Conservation (phyloP, 441 rosid species). For the Arabidopsis hybrid region DNA sequence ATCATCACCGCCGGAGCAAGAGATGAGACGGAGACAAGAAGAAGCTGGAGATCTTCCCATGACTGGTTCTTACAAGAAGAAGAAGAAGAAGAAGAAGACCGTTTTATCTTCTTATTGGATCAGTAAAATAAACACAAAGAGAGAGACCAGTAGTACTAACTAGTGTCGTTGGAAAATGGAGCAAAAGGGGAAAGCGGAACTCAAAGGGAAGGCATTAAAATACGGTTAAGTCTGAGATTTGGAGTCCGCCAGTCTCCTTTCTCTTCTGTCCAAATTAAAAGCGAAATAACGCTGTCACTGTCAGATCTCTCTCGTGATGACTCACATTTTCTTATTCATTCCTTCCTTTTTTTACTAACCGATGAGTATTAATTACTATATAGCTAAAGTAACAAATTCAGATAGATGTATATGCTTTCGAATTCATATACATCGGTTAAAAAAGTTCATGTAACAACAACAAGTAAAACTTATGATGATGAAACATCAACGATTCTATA, state of each 20-base stretch:
- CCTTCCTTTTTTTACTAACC: background rate
- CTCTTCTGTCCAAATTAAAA: slow-evolving; percentile 40
- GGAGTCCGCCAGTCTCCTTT: slow-evolving; percentile 62
- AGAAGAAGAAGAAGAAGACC: slow-evolving; percentile 14
- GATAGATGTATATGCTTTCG: background rate
- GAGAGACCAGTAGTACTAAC: no score
- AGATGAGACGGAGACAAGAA: slow-evolving; percentile 84
- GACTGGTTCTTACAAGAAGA: background rate
- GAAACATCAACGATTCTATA: no score
- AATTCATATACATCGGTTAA: background rate
- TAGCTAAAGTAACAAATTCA: background rate
- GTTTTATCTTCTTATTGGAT: slow-evolving; percentile 37
- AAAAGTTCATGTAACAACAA: background rate
- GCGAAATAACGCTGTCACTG: slow-evolving; percentile 49
- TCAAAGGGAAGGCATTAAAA: slow-evolving; percentile 51
- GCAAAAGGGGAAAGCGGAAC: slow-evolving; percentile 56
- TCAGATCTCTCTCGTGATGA: slow-evolving; percentile 48
- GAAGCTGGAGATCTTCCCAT: slow-evolving; percentile 85
- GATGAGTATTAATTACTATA: slow-evolving; percentile 2
- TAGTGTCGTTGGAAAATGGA: slow-evolving; percentile 63
- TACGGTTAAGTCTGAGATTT: slow-evolving; percentile 44
- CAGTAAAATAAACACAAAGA: slow-evolving; percentile 28
- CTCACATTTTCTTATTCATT: slow-evolving; percentile 28
- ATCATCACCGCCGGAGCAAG: slow-evolving; percentile 73
- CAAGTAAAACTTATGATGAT: background rate